phyloP scores from a whole-genome alignment of 2,329 filamentous ascomycete species.

The Hypoxylon sp. region DNA sequence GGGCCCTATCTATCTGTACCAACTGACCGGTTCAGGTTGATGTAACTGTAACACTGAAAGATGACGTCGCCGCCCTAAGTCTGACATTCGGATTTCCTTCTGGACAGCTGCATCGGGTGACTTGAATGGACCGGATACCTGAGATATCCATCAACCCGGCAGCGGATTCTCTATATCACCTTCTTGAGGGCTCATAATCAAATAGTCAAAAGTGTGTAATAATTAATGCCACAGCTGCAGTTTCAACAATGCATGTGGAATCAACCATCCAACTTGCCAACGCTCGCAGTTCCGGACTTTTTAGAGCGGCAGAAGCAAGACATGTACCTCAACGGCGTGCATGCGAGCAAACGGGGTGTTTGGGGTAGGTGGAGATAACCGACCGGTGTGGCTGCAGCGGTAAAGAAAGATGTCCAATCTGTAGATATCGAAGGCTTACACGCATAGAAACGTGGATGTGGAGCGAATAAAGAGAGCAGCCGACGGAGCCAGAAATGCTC shows the following conservation, averaged over 20 bases:
- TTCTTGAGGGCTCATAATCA: not conserved
- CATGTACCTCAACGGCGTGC: not conserved
- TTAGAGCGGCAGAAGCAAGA: conserved; percentile 2
- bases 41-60: conserved; percentile 8
- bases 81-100: conserved; percentile 1
- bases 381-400: conserved; percentile 29
- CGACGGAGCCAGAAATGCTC: conserved; percentile 5
- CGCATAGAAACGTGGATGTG: not conserved
- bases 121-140: not conserved
- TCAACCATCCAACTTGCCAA: not conserved
- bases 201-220: not conserved
- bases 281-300: not conserved
- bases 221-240: not conserved
- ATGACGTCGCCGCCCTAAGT: conserved; percentile 3
- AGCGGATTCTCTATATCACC: not conserved
- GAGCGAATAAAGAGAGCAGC: conserved; percentile 8
- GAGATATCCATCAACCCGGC: not conserved
- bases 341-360: conserved; percentile 4
- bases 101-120: not conserved
- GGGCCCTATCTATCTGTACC: conserved; percentile 16
- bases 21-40: conserved; percentile 23
- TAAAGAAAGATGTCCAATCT: conserved; percentile 13
- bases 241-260: not conserved
- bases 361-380: conserved; percentile 13
- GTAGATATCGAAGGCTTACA: not conserved